phyloP scores from a whole-genome alignment of 176 grass and related monocot species.

The Eragrostis nindensis region DNA sequence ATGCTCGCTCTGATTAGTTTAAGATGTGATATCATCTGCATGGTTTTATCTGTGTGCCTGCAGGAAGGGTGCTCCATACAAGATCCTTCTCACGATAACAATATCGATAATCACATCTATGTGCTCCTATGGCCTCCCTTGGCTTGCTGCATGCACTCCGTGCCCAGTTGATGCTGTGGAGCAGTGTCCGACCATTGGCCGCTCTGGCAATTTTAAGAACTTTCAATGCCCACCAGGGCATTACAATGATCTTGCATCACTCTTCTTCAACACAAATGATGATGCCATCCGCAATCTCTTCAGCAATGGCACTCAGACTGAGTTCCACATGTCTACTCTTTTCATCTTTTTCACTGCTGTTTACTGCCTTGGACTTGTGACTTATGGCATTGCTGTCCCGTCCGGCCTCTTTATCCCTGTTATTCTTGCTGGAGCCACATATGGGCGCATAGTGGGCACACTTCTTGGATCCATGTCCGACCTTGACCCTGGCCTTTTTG shows the following conservation, averaged over 20 bases:
- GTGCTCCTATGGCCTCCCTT: conserved; percentile 85
- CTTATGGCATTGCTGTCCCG: conserved; percentile 81
- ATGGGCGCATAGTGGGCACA: conserved; percentile 75
- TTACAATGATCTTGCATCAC: conserved; percentile 88
- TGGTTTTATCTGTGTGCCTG: conserved; percentile 40
- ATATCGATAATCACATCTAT: conserved; percentile 79
- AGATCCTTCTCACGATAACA: conserved; percentile 76
- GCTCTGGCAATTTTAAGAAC: conserved; percentile 79
- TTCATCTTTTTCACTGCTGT: conserved; percentile 74
- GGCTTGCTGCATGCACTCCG: conserved; percentile 66
- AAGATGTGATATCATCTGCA: conserved; percentile 24
- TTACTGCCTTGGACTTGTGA: conserved; percentile 76
- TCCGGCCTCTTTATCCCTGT: conserved; percentile 95
- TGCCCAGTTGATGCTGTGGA: conserved; percentile 56
- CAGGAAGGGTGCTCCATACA: conserved; percentile 87
- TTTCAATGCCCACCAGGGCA: conserved; percentile 83
- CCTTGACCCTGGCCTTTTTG: conserved; percentile 82
- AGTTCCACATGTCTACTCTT: conserved; percentile 72
- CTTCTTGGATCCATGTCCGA: conserved; percentile 64
- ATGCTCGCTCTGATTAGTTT: conserved; percentile 6
- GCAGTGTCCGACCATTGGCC: conserved; percentile 72
- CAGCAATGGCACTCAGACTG: conserved; percentile 55
- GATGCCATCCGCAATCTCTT: conserved; percentile 97
- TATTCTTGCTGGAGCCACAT: conserved; percentile 82
- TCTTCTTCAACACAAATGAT: conserved; percentile 95